These are phyloP conservation scores for Asterophora parasitica DNA, from an alignment of 768 basidiomycete genomes.

Conservation along the genomic window DNA sequence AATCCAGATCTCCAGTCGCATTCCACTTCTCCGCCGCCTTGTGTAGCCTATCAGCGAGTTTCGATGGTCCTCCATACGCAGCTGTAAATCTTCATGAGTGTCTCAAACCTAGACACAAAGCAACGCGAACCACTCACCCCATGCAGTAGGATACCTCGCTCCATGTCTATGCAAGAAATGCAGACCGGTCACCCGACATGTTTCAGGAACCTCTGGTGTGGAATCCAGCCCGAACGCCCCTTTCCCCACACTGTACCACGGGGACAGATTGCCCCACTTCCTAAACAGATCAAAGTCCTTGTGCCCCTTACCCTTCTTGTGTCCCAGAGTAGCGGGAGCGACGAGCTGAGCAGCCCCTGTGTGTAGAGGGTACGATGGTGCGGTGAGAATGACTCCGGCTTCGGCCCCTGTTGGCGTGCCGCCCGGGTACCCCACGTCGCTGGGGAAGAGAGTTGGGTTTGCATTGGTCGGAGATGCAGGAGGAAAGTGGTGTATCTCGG, in stretches of 20 bases:
- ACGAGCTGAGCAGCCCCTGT: conserved; percentile 65
- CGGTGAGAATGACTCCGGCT: conserved; percentile 65
- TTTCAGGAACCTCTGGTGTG: conserved; percentile 61
- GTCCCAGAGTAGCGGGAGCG: conserved; percentile 34
- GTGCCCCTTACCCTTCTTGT: conserved; percentile 16
- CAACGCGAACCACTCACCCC: conserved; percentile 39
- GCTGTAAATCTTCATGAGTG: conserved; percentile 28
- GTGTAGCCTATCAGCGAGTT: conserved; percentile 52
- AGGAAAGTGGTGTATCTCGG: conserved; percentile 64
- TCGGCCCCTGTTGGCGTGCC: conserved; percentile 79
- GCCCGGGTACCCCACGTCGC: conserved; percentile 72
- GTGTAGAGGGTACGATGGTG: conserved; percentile 75
- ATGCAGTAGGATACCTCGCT: conserved; percentile 65
- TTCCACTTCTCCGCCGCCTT: conserved; percentile 54
- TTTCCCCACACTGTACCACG: conserved; percentile 74
- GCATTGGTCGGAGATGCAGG: conserved; percentile 71
- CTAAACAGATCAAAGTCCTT: conserved; percentile 62
- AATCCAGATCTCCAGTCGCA: conserved; percentile 59
- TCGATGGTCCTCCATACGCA: conserved; percentile 57
- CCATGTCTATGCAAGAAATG: conserved; percentile 83
- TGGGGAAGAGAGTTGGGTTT: conserved; percentile 69
- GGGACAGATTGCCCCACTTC: conserved; percentile 81
- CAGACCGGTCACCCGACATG: conserved; percentile 66
- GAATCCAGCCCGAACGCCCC: conserved; percentile 72
- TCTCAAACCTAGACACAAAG: neutral